Conservation (phyloP, 352 stramenopile species). For the Phytopythium aichiense region DNA sequence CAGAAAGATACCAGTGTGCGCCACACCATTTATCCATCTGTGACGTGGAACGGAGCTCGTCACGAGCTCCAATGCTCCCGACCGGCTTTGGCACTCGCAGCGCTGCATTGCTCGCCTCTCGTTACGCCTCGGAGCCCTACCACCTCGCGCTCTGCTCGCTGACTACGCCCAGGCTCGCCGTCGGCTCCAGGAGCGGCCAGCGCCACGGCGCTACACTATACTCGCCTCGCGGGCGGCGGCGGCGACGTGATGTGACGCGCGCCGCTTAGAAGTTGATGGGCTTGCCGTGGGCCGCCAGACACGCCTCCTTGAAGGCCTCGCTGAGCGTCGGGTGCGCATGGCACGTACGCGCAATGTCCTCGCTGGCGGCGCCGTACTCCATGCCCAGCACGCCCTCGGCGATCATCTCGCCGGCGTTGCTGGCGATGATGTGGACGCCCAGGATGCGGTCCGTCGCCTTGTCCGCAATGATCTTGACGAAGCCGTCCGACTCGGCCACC, state of each 20-base stretch:
- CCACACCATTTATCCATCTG: not conserved
- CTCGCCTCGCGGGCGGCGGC: not conserved
- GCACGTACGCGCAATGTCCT: slow-evolving; percentile 99
- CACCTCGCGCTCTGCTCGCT: not conserved
- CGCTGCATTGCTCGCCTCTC: not conserved
- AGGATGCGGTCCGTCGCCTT: slow-evolving; percentile 98
- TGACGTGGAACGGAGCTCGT: not conserved
- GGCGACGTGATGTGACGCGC: not conserved
- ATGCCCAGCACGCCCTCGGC: slow-evolving; percentile 97
- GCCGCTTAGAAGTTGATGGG: slow-evolving; percentile 98
- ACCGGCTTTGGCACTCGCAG: not conserved
- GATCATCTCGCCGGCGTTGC: slow-evolving; percentile 99
- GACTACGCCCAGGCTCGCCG: not conserved
- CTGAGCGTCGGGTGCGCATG: slow-evolving; percentile 97
- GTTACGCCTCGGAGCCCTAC: not conserved
- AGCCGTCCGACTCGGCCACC: slow-evolving; percentile 92
- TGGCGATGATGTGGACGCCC: slow-evolving; percentile 98
- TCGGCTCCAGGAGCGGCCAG: not conserved
- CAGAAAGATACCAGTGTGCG: not conserved
- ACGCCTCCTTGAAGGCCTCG: slow-evolving; percentile 99
- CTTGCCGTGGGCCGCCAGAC: slow-evolving; percentile 97
- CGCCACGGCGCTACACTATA: not conserved
- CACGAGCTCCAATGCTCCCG: not conserved
- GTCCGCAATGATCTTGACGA: slow-evolving; percentile 98
- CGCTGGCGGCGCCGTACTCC: slow-evolving; percentile 97